Base-by-base conservation (phyloP, 2,329 filamentous ascomycete species). In the Alternaria alternata region DNA sequence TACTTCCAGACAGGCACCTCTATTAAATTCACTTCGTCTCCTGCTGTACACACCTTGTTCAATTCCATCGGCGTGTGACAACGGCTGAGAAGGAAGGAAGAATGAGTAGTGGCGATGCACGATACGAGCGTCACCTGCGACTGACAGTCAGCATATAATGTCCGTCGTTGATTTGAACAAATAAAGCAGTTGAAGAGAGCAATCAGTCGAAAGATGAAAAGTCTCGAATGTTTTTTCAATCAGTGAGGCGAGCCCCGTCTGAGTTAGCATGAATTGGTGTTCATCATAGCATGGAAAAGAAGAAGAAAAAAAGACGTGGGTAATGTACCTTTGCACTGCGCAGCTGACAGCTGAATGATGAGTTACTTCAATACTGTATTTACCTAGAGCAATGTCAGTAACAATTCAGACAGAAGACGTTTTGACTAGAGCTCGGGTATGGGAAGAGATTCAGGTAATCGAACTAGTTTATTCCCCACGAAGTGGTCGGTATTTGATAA, bases 161-260 rank as follows among this genome's bases (percentile, higher is more conserved):
- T 38, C 5, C 9, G 30, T 18, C 30, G 20, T 32, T 36, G 41
- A 43, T 28, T 42, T 43, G 34, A 42, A 51, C 55, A 42, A 32
- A 22, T 18, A 24, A 24, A 24, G 28, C 47, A 41, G n/a, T 26
- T 43, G 20, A 56, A 56, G 26, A 43, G 26, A 59, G 63, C 57
- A 66, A 57, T 78, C 75, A 78, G 75, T 71, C 68, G 75, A 78
- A 78, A 78, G 75, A 78, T 78, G 75, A 78, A 78, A 78, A 78
- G 75, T 65, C 62, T 65, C 66, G 67, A 71, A 73, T 71, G 65
- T 67, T 70, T 70, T 68, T 69, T 72, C 63, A 74, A 75, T 70
- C 75, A 78, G 74, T 53, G 70, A 54, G 66, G 66, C 63, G 59
- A 64, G 64, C 69, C 70, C 70, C 72, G 66, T 77, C 73, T 72